phyloP scores from a whole-genome alignment of 306 rosid genomes.

The Nissolia schottii region DNA sequence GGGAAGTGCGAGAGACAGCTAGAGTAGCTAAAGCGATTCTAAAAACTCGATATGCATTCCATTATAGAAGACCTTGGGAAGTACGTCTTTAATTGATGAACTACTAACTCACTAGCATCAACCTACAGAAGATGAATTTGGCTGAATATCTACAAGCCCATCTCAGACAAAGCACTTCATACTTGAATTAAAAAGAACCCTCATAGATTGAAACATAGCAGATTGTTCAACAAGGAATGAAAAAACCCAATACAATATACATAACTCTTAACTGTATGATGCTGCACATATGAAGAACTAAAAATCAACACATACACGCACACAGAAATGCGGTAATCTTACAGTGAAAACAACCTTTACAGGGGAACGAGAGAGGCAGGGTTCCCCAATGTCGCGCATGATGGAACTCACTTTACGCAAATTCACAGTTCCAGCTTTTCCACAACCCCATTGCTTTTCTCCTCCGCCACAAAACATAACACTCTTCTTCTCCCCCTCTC shows the following conservation, averaged over 20 bases:
- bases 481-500: constrained; percentile 20
- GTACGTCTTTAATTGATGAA: neutral
- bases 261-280: neutral
- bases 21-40: neutral
- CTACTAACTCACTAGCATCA: too few species aligned
- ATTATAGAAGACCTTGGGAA: neutral
- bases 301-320: neutral
- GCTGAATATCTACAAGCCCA: neutral
- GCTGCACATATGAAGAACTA: neutral
- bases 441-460: constrained; percentile 66
- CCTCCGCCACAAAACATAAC: constrained; percentile 59
- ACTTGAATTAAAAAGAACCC: neutral
- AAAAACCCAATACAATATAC: neutral
- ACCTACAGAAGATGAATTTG: neutral
- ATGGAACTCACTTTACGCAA: constrained; percentile 61
- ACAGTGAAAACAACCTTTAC: constrained; percentile 67
- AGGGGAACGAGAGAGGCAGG: constrained; percentile 72
- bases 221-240: neutral
- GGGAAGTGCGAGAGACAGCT: neutral
- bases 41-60: neutral
- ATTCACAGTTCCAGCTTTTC: constrained; percentile 54
- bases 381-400: constrained; percentile 74
- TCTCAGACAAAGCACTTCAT: neutral
- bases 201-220: neutral
- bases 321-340: constrained; percentile 31